A percentile compares a stretch with the other conserved stretches of the same genome.
phyloP scores from a whole-genome alignment of 768 basidiomycete species.

The Leccinum ochraceum region DNA sequence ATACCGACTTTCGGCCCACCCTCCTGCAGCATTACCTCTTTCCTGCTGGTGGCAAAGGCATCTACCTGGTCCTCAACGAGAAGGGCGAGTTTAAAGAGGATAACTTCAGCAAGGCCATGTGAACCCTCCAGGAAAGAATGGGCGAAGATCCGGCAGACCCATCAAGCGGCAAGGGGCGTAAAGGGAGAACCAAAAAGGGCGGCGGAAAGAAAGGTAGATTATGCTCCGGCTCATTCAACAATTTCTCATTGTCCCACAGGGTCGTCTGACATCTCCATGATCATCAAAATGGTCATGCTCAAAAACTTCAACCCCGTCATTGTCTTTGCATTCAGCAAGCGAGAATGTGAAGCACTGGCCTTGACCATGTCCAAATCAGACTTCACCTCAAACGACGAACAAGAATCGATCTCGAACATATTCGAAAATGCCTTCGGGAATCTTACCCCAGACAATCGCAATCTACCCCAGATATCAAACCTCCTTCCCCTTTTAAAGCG shows the following conservation, averaged over 20 bases:
- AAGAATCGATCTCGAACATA: constrained; percentile 80
- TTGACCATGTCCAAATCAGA: constrained; percentile 93
- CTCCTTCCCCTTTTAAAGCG: constrained; percentile 91
- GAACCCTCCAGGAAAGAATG: constrained; percentile 75
- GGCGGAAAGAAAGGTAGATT: constrained; percentile 80
- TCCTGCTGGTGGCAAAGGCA: constrained; percentile 94
- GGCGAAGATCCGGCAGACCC: constrained; percentile 95
- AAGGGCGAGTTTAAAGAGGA: constrained; percentile 97
- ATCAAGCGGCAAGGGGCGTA: constrained; percentile 78
- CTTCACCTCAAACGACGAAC: constrained; percentile 91
- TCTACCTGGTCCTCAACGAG: constrained; percentile 98
- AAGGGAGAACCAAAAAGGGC: constrained; percentile 94
- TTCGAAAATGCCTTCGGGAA: constrained; percentile 95
- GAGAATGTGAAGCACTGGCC: constrained; percentile 94
- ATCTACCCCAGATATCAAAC: constrained; percentile 91
- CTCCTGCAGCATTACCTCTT: constrained; percentile 98
- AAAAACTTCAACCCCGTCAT: constrained; percentile 99
- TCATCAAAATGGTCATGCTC: constrained; percentile 97
- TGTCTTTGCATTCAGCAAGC: constrained; percentile 97
- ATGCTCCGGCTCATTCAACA: neutral
- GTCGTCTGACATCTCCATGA: constrained; percentile 92
- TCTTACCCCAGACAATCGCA: constrained; percentile 81
- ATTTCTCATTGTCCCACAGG: constrained; percentile 45
- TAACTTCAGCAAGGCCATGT: constrained; percentile 98
- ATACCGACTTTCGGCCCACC: constrained; percentile 98